Evolutionary conservation across 352 stramenopile species (phyloP).

Genomic region (Blastocystis sp.): DNA sequence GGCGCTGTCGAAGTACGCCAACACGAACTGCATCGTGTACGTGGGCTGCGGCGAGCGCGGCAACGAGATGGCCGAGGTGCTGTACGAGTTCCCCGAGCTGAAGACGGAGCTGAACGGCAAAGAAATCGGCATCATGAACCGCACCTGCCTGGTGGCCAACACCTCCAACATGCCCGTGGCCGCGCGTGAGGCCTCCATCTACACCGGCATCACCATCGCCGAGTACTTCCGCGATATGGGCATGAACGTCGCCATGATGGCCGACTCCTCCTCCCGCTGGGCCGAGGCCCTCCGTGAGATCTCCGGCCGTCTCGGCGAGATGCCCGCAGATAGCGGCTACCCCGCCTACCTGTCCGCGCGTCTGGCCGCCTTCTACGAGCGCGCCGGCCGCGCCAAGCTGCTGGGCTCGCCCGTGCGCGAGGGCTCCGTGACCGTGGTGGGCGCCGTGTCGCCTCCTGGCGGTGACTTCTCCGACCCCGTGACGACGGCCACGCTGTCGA

Average conservation of each 20-base stretch:
- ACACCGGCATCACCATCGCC: constrained; percentile 95
- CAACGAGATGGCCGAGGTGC: constrained; percentile 95
- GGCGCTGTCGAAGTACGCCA: constrained; percentile 97
- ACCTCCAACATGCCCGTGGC: constrained; percentile 99
- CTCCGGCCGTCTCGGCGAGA: constrained; percentile 96
- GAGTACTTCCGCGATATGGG: constrained; percentile 97
- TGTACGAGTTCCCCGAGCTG: constrained; percentile 70
- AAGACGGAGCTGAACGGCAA: constrained; percentile 92
- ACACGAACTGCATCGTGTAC: constrained; percentile 97
- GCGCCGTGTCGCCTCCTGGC: constrained; percentile 94
- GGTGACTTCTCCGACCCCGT: constrained; percentile 99
- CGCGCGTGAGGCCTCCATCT: constrained; percentile 97
- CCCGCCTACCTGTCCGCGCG: constrained; percentile 95
- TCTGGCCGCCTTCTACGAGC: constrained; percentile 99
- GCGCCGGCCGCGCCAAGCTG: constrained; percentile 92
- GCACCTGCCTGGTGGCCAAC: constrained; percentile 96
- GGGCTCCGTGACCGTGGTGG: constrained; percentile 96
- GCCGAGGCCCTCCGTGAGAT: constrained; percentile 98
- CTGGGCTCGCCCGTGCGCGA: constrained; percentile 92
- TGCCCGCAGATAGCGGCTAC: constrained; percentile 95
- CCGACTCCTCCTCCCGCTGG: constrained; percentile 98
- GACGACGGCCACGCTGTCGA: constrained; percentile 94
- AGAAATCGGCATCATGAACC: constrained; percentile 98
- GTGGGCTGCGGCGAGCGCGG: constrained; percentile 96
- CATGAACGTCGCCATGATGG: constrained; percentile 99